Evolutionary conservation across 1,139 yeast species (phyloP).

Genomic region (Arxiozyma slooffiae): DNA sequence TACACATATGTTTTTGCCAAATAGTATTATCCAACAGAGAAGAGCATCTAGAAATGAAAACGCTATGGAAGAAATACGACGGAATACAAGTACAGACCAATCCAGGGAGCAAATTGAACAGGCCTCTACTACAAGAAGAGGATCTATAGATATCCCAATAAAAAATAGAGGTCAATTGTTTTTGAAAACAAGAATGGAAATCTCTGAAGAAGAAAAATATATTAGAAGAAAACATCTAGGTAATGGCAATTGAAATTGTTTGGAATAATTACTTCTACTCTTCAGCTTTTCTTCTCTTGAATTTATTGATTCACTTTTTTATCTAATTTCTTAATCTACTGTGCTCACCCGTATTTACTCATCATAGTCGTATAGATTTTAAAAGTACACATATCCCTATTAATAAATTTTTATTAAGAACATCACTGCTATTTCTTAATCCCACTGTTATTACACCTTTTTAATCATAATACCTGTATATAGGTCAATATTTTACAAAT

Average conservation of each 20-base stretch:
- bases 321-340: background rate
- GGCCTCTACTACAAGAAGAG: constrained; percentile 8
- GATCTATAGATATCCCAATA: constrained; percentile 29
- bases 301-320: background rate
- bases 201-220: constrained; percentile 27
- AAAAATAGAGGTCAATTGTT: constrained; percentile 21
- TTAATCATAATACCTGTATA: background rate
- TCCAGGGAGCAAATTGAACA: background rate
- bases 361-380: background rate
- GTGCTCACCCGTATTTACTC: background rate
- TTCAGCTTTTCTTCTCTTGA: background rate
- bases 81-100: background rate
- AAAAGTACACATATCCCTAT: background rate
- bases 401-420: background rate
- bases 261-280: background rate
- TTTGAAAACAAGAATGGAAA: constrained; percentile 29
- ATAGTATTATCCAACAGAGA: constrained; percentile 29
- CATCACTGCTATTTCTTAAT: background rate
- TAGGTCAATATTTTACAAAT: no score
- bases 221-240: constrained; percentile 7
- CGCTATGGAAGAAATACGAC: background rate
- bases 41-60: constrained; percentile 15
- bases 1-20: constrained; percentile 47
- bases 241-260: background rate
- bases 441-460: no score